Base-by-base conservation (phyloP, 345 rosid species). In the Salix caprea region DNA sequence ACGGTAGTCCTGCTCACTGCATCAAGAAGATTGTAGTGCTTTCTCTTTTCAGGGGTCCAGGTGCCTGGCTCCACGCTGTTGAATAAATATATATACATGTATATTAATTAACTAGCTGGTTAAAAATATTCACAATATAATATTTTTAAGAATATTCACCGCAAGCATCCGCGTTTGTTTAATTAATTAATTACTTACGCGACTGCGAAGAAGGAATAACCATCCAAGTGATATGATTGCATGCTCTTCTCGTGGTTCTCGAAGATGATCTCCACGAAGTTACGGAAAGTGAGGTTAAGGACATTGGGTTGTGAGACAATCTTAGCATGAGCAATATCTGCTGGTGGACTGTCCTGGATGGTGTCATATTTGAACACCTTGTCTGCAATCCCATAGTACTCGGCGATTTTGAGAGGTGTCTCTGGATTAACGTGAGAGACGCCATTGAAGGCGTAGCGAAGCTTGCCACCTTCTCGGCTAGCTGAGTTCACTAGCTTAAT, bases 1-100 rank as follows among this genome's bases (percentile, higher is more conserved):
- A 83, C 30, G 7, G 86, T 80, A 50, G 81, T 82, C 65, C 86
- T 76, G 76, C 86, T 83, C 76, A 83, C 86, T 18, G 83, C 86
- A 9, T 83, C 86, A 15, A 83, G 78, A 28, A 76, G 75, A 75
- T 83, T 83, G 70, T 83, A 83, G 70, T 37, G 65, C 78, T 76
- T 76, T 61, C 85, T 83, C 83, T 79, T 79, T 16, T 79, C 86
- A 5, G 78, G 81, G 10, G 72, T 76, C 86, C 86, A 83, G 13
- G 46, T 80, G 67, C 83, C 86, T 0, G 83, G 86, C 83, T 83
- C 86, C 10, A 83, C 36, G 42, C 85, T 82, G 32, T 28, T 61
- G 1, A 6, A 10, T 23, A 11, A 6, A 52, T 5, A 34, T 34
- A 34, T 34, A 34, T 34, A n/a, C n/a, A n/a, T n/a, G n/a, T n/a